These are phyloP conservation scores for Arthrobotrys musiformis DNA, from an alignment of 2,329 filamentous ascomycete species.

Conservation along the genomic window DNA sequence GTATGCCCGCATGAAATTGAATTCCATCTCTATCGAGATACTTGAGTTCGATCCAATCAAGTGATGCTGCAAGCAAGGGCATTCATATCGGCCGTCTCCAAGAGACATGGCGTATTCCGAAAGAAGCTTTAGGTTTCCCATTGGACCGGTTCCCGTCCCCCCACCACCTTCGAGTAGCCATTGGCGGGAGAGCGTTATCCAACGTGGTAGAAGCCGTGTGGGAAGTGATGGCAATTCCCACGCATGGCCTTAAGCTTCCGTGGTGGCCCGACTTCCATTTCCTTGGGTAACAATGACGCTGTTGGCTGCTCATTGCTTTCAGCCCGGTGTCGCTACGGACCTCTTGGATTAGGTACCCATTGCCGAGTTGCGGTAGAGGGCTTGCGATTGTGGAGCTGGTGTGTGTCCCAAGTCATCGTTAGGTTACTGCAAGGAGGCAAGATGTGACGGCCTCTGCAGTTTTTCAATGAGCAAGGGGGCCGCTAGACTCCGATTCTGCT, in stretches of 20 bases:
- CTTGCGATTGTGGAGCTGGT: slow-evolving; percentile 17
- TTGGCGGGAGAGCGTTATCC: slow-evolving; percentile 35
- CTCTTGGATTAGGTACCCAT: slow-evolving; percentile 34
- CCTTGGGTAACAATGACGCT: slow-evolving; percentile 48
- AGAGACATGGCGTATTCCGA: slow-evolving; percentile 6
- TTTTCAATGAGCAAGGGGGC: slow-evolving; percentile 27
- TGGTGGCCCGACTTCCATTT: slow-evolving; percentile 46
- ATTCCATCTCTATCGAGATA: slow-evolving; percentile 2
- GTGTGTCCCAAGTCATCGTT: slow-evolving; percentile 25
- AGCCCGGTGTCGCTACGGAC: slow-evolving; percentile 13
- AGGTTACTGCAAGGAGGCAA: slow-evolving; percentile 45
- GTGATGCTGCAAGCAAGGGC: slow-evolving; percentile 23
- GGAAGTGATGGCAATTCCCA: slow-evolving; percentile 16
- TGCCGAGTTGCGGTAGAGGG: slow-evolving; percentile 35
- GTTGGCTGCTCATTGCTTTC: slow-evolving; percentile 18
- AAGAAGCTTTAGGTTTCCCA: slow-evolving; percentile 26
- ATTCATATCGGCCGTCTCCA: background rate
- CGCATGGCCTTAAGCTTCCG: slow-evolving; percentile 45
- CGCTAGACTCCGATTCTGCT: slow-evolving; percentile 5
- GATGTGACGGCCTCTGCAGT: slow-evolving; percentile 39
- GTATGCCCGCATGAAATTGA: background rate
- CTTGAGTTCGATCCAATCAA: background rate
- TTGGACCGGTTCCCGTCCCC: slow-evolving; percentile 25
- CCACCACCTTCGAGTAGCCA: slow-evolving; percentile 31
- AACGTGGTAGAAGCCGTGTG: slow-evolving; percentile 40